Conservation (phyloP, 768 basidiomycete species). For the Phallus indusiatus region DNA sequence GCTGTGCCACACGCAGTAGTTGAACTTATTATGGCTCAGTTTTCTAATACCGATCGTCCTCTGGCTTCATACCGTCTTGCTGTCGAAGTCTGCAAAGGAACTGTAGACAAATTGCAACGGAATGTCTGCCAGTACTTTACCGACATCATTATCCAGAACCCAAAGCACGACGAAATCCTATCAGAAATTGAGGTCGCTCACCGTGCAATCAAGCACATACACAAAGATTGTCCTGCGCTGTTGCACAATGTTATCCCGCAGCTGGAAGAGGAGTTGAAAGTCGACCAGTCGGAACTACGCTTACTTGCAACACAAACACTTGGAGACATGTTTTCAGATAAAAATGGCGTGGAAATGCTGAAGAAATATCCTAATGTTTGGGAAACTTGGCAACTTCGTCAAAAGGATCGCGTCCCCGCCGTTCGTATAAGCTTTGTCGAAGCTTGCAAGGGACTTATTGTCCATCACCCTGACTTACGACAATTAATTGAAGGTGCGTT, state of each 20-base stretch:
- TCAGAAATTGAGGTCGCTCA: slow-evolving; percentile 67
- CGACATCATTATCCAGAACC: slow-evolving; percentile 64
- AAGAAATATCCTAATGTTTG: slow-evolving; percentile 78
- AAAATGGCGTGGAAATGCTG: slow-evolving; percentile 61
- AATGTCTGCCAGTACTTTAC: slow-evolving; percentile 90
- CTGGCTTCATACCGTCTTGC: slow-evolving; percentile 62
- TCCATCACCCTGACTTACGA: slow-evolving; percentile 56
- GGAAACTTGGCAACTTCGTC: slow-evolving; percentile 72
- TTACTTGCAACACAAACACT: slow-evolving; percentile 77
- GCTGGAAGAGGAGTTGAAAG: slow-evolving; percentile 81
- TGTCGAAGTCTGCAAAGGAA: slow-evolving; percentile 73
- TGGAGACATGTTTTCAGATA: slow-evolving; percentile 85
- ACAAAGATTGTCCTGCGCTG: slow-evolving; percentile 69
- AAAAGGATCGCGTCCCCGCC: slow-evolving; percentile 59
- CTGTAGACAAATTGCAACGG: slow-evolving; percentile 80
- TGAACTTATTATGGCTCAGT: slow-evolving; percentile 77
- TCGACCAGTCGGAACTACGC: slow-evolving; percentile 62
- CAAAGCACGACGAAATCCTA: slow-evolving; percentile 31
- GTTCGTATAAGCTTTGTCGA: slow-evolving; percentile 80
- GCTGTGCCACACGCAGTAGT: slow-evolving; percentile 70
- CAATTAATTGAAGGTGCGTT: slow-evolving; percentile 65
- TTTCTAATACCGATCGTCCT: slow-evolving; percentile 62
- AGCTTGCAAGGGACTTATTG: slow-evolving; percentile 48
- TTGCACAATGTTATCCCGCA: slow-evolving; percentile 88
- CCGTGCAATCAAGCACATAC: slow-evolving; percentile 74